Conservation (phyloP, 1,284 basidiomycete species). For the Tilletia indica region DNA sequence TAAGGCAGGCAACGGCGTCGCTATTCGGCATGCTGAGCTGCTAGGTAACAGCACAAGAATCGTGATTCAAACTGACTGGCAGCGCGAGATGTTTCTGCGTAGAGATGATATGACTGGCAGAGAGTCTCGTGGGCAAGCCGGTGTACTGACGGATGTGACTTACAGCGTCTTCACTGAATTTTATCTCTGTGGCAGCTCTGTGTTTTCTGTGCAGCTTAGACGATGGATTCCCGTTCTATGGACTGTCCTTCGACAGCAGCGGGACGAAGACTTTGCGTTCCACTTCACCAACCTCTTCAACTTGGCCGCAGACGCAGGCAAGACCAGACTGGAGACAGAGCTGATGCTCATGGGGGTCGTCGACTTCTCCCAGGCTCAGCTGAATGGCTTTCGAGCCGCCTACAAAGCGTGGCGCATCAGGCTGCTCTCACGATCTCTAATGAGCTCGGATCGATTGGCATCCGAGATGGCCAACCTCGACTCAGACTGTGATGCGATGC, state of each 20-base stretch:
- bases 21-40: not conserved
- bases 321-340: not conserved
- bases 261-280: not conserved
- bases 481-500: not conserved
- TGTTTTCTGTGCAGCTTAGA: not conserved
- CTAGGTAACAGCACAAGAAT: not conserved
- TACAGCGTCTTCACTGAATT: not conserved
- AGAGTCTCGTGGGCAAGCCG: not conserved
- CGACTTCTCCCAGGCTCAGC: not conserved
- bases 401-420: not conserved
- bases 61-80: slow-evolving; percentile 5
- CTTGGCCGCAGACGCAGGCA: not conserved
- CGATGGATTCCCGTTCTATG: not conserved
- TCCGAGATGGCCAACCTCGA: not conserved
- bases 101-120: no score
- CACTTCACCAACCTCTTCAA: not conserved
- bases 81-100: not conserved
- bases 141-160: slow-evolving; percentile 2
- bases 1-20: not conserved
- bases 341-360: not conserved
- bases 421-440: not conserved
- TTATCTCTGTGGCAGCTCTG: not conserved
- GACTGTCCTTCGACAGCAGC: not conserved
- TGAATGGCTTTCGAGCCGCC: not conserved
- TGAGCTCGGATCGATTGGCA: not conserved